Evolutionary conservation across 768 basidiomycete genomes (phyloP).

Genomic region (Leccinum truebloodii): DNA sequence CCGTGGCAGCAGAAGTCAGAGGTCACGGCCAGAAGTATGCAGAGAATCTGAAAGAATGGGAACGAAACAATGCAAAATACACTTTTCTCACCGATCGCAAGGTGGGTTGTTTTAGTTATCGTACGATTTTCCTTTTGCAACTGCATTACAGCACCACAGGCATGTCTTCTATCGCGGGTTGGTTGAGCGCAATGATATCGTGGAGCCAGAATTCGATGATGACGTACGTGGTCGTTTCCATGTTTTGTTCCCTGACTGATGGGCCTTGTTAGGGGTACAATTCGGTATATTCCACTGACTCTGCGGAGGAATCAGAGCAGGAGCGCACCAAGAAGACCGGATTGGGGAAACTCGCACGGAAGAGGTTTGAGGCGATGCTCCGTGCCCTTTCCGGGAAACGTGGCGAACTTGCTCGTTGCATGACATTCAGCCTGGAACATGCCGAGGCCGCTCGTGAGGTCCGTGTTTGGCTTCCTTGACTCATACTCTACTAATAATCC

Average conservation of each 20-base stretch:
- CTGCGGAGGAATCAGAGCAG: constrained; percentile 90
- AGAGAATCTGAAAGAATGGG: constrained; percentile 68
- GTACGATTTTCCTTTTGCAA: constrained; percentile 5
- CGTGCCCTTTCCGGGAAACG: constrained; percentile 82
- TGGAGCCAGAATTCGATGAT: constrained; percentile 78
- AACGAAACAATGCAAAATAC: constrained; percentile 81
- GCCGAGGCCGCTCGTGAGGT: constrained; percentile 96
- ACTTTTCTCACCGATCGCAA: constrained; percentile 64
- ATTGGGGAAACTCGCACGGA: constrained; percentile 77
- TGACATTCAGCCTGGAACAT: constrained; percentile 97
- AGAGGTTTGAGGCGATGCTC: constrained; percentile 88
- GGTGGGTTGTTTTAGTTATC: constrained; percentile 38
- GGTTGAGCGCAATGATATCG: constrained; percentile 52
- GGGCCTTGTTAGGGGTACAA: constrained; percentile 66
- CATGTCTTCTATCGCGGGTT: constrained; percentile 72
- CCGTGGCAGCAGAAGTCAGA: constrained; percentile 79
- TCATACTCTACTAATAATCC: neutral
- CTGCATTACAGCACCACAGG: constrained; percentile 56
- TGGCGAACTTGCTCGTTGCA: constrained; percentile 90
- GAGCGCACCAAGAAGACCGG: constrained; percentile 77
- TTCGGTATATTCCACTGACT: constrained; percentile 89
- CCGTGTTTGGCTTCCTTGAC: constrained; percentile 18
- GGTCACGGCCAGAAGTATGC: constrained; percentile 81
- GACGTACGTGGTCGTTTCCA: constrained; percentile 49
- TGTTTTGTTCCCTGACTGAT: constrained; percentile 10